Evolutionary conservation across 192 early-diverging fungal species (phyloP), one percentile per base, ranked within the genome.

Genomic region (Rhizoclosmatium sp.): DNA sequence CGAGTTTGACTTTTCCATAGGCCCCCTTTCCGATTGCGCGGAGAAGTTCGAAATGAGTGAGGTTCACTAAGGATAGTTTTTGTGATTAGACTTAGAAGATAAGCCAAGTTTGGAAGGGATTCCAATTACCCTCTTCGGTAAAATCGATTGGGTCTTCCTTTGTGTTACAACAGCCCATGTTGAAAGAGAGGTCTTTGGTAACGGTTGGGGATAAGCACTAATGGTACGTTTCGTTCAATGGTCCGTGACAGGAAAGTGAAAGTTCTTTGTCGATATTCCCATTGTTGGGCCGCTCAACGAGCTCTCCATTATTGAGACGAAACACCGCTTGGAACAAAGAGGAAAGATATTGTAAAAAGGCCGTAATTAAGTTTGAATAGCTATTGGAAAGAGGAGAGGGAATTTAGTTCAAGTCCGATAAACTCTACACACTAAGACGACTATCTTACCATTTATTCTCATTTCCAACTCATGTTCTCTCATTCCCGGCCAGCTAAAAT

Each of bases 1-100:
- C 96, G 0, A 99, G 93, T 23, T 95, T 92, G 60, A 97, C 70
- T 87, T 97, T 99, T 69, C 97, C 97, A 81, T 98, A 98, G 2
- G 96, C 95, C 1, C 97, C 97, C 76, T 96, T 95, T 7, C 97
- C 97, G 45, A 99, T 95, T 5, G 92, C 92, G 40, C 95, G 89
- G 48, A 97, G 81, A 40, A 99, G 90, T 69, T 94, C 92, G 80
- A 98, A 99, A 79, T 98, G 97, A 60, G 89, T 87, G 56, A 98
- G 87, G 66, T 95, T 90, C n/a, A 95, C 94, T 95, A 67, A 2
- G 23, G 67, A 42, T 5, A 64, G 61, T 16, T 31, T 31, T 31
- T 31, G 31, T 31, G 31, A 31, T 31, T 31, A 31, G 31, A 31
- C 31, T 31, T 31, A 31, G 31, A 31, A 31, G 31, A 31, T 31